These are phyloP conservation scores for Pistacia integerrima DNA, from an alignment of 345 rosid genomes.

Conservation along the genomic window DNA sequence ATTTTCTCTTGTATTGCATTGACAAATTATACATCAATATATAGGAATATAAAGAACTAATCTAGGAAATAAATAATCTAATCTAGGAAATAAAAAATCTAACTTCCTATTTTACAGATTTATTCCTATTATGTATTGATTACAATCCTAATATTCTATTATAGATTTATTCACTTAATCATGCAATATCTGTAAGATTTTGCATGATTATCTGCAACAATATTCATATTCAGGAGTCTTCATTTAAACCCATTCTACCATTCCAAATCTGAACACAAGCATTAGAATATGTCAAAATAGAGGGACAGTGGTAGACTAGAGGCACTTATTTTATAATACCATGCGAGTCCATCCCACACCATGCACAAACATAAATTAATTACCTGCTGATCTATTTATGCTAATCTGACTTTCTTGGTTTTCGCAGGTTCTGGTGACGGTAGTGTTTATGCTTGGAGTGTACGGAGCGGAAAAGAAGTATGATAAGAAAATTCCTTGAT, in stretches of 20 bases:
- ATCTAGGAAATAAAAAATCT: no score
- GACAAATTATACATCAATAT: no score
- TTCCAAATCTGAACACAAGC: neutral
- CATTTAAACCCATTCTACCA: neutral
- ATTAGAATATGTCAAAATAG: neutral
- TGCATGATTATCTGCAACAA: no score
- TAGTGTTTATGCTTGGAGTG: conserved; percentile 88
- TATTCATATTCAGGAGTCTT: neutral
- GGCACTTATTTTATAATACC: neutral
- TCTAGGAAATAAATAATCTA: no score
- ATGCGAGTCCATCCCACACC: neutral
- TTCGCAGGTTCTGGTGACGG: conserved; percentile 90
- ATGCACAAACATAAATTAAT: neutral
- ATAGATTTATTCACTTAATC: no score
- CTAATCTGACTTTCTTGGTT: conserved; percentile 19
- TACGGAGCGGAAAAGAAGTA: conserved; percentile 89
- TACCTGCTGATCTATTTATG: neutral
- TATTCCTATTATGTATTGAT: no score
- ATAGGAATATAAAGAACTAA: no score
- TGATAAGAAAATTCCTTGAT: conserved; percentile 24
- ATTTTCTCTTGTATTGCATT: no score
- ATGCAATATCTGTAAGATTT: no score
- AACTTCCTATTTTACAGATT: no score
- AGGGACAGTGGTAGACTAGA: neutral
- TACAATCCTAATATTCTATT: no score